Percentiles rank a stretch among this genome's conserved stretches.
These are phyloP conservation scores for Phytophthora sp. DNA, from an alignment of 352 stramenopile genomes.

Conservation along the genomic window DNA sequence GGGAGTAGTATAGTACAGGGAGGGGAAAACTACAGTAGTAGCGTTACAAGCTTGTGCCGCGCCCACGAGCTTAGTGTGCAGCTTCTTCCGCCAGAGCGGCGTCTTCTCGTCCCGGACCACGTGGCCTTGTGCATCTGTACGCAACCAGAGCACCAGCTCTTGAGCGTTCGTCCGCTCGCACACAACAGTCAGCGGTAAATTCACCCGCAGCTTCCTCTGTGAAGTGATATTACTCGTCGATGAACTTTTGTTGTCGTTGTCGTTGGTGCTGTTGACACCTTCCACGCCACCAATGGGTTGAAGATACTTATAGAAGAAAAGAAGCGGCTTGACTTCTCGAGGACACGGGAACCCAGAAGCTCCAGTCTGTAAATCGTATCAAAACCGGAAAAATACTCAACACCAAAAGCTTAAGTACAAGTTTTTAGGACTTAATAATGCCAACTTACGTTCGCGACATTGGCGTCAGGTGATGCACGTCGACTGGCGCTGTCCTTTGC, in stretches of 20 bases:
- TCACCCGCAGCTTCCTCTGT: slow-evolving; percentile 53
- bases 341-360: slow-evolving; percentile 26
- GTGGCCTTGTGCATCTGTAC: slow-evolving; percentile 49
- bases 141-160: slow-evolving; percentile 68
- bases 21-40: too few species aligned
- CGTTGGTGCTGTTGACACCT: neutral
- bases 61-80: slow-evolving; percentile 49
- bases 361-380: slow-evolving; percentile 1
- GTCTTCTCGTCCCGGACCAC: slow-evolving; percentile 60
- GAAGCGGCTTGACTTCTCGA: slow-evolving; percentile 50
- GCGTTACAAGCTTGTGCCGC: slow-evolving; percentile 1
- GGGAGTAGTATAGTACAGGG: too few species aligned
- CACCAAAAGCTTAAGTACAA: too few species aligned
- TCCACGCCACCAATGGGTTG: slow-evolving; percentile 52
- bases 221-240: slow-evolving; percentile 1
- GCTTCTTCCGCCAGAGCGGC: slow-evolving; percentile 62
- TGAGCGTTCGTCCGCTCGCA: slow-evolving; percentile 58
- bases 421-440: too few species aligned
- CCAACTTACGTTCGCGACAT: slow-evolving; percentile 14
- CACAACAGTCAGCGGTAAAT: slow-evolving; percentile 67
- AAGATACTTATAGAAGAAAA: slow-evolving; percentile 88
- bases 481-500: neutral
- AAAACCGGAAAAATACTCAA: neutral
- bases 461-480: neutral
- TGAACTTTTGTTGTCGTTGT: neutral